Percentiles rank a stretch among this genome's conserved stretches.
These are phyloP conservation scores for Neoboletus brunneissimus DNA, from an alignment of 768 basidiomycete species.

Conservation along the genomic window DNA sequence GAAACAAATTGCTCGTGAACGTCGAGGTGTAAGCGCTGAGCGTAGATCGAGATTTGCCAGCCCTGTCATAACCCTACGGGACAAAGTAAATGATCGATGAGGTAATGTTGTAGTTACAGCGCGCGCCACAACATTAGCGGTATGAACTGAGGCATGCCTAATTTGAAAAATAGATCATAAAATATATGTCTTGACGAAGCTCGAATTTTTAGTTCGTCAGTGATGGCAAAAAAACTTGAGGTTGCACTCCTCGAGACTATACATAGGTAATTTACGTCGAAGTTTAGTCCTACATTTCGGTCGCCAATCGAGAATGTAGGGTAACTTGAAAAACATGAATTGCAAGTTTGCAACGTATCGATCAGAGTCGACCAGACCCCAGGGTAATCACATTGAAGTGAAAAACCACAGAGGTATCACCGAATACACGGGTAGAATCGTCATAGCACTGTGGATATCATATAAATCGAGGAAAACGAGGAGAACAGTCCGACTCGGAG, in stretches of 20 bases:
- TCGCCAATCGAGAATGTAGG: constrained; percentile 26
- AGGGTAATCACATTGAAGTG: neutral
- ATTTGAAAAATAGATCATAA: neutral
- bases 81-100: neutral
- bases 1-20: neutral
- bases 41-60: too few species aligned
- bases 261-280: neutral
- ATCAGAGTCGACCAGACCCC: neutral
- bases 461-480: neutral
- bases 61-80: neutral
- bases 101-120: neutral
- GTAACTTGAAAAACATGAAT: neutral
- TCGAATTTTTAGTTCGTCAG: neutral
- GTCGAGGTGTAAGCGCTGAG: neutral
- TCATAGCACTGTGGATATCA: neutral
- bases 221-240: neutral
- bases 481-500: neutral
- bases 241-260: neutral
- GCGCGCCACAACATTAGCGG: neutral
- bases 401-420: too few species aligned
- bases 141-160: neutral
- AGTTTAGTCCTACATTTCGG: neutral
- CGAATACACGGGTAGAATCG: neutral
- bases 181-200: neutral
- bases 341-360: too few species aligned